Base-by-base conservation (phyloP, 306 rosid genomes). In the Rubus parviflorus region DNA sequence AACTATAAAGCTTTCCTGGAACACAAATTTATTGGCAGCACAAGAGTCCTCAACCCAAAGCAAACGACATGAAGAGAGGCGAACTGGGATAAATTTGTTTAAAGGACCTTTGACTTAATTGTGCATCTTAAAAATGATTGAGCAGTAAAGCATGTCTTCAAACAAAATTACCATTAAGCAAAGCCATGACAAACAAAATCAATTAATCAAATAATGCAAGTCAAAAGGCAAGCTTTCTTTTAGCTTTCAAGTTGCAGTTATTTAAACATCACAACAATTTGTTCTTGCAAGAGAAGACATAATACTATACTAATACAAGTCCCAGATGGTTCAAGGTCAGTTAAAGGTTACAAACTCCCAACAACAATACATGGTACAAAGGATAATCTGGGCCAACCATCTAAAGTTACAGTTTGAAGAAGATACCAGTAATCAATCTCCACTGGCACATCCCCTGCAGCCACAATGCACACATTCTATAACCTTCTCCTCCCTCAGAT, bases 401-500 rank as follows among this genome's bases (percentile, higher is more conserved):
- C 16, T 22, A 38, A 10, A 7, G 49, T 30, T 51, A 60, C 73
- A 60, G n/a, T 56, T 57, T 19, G 41, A 69, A 37, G 46, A 73
- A 48, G 61, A 63, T 51, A 73, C 17, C 41, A 17, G 47, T 76
- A 47, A 68, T 90, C 85, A 93, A 53, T 89, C 98, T 65, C 97
- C 97, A 10, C 97, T 93, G n/a, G 98, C 98, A 72, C 98, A 93
- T 8, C 98, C 98, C 88, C 61, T 74, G 67, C 97, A 93, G 62
- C 97, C 96, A 40, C 98, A 93, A 48, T 93, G 97, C 73, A 93
- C 98, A 45, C 97, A 93, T 81, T 91, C 98, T 11, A 91, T 86
- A 17, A 90, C 92, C 81, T 93, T 93, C 81, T 90, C 98, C 84
- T 91, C 96, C 85, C 98, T 90, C 16, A 91, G 83, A 72, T 94